Base-by-base conservation (phyloP, 2,329 filamentous ascomycete species). In the Colletotrichum sp. region DNA sequence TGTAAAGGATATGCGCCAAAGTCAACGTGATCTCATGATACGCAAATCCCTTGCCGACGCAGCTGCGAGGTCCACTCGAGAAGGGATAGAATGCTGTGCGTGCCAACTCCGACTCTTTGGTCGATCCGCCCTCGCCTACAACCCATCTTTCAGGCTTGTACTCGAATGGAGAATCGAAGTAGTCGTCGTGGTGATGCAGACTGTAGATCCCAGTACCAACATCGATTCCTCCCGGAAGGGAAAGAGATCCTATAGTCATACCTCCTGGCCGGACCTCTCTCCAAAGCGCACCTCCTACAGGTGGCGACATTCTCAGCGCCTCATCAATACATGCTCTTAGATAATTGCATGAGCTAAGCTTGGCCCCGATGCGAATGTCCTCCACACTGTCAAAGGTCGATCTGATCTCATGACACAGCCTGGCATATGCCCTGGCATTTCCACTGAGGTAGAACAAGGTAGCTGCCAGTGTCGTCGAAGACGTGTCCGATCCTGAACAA, bases 101-200 rank as follows among this genome's bases (percentile, higher is more conserved):
- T 3, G 94, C 93, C 6, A 86, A 80, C 3, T 87, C 85, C 64
- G 91, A 89, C 2, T 88, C 86, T 71, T 89, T 88, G 13, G 85
- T 88, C 1, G 88, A 87, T 80, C 82, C 88, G 82, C 78, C 80
- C 48, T 85, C 48, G 18, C 62, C 67, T 2, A 55, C 52, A 27
- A 75, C 12, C 72, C 72, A 75, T 32, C 72, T 65, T 16, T 75
- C 72, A 15, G 68, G 66, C 28, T 16, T 39, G 22, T 75, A 71
- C 22, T 75, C 36, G 5, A 60, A 71, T 6, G 68, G 72, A 16
- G 27, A 52, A 8, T 66, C 28, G 22, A 75, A 75, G 22, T 66
- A 70, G 6, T 27, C 60, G 2, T 58, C 16, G 28, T 74, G 66
- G 30, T 77, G 79, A 8, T 80, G 79, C 1, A 80, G 71, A 22